Base-by-base conservation (phyloP, 179 eudicot species). In the Heliamphora pulchella region DNA sequence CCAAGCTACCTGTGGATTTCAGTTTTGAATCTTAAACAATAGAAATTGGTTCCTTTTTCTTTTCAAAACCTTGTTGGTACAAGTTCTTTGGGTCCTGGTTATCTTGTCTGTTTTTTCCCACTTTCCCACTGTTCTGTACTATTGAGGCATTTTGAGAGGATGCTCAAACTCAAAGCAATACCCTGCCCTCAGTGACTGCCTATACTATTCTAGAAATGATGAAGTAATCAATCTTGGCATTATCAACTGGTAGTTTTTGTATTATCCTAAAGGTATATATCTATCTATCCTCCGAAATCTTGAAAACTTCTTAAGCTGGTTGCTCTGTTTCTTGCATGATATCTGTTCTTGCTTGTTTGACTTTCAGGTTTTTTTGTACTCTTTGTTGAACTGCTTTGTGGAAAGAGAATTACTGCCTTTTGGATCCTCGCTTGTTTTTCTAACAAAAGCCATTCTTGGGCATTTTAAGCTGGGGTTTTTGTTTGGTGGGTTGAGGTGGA, bases 121-220 rank as follows among this genome's bases (percentile, higher is more conserved):
- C 3, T 14, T 22, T 5, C 44, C 18, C 20, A 13, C n/a, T 8
- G 8, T 71, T 50, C 15, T 65, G 65, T 67, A 31, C 31, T 31
- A 58, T 66, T 58, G 65, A 67, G 67, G 78, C 66, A 71, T 69
- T 59, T 63, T 72, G 75, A 47, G 78, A 68, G 77, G 74, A 73
- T 71, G 78, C 68, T 78, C 3, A 20, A 82, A 66, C 80, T 39
- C 13, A 18, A 8, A 31, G 31, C 31, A 31, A 31, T 31, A 18
- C 74, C 74, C 66, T 17, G 18, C 43, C 50, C 54, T 74, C 44
- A 53, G 31, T 63, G 75, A 43, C 41, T 79, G 71, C 51, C 51
- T 67, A n/a, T 55, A 50, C 66, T 53, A n/a, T 55, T 62, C 66
- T 53, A 66, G 47, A 64, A 80, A 18, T 39, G 62, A 80, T 31